These are phyloP conservation scores for Biscutella laevigata DNA, from an alignment of 441 rosid species.

Conservation along the genomic window DNA sequence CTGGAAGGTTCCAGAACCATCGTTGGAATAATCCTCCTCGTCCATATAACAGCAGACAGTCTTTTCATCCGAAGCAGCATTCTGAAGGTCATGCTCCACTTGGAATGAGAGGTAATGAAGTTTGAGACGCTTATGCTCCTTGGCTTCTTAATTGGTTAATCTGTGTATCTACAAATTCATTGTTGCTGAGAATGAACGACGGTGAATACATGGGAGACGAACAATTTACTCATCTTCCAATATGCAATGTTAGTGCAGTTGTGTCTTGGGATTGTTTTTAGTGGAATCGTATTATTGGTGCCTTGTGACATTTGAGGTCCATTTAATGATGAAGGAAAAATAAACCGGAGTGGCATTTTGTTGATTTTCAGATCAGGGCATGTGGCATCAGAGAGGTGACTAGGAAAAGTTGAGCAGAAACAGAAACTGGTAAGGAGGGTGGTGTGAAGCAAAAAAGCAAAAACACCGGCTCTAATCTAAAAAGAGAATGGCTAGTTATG, in stretches of 20 bases:
- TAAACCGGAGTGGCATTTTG: not conserved
- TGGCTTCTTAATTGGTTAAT: not conserved
- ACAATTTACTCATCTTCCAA: not conserved
- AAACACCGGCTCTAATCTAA: constrained; percentile 9
- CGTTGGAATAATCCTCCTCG: constrained; percentile 61
- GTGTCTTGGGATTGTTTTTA: no score
- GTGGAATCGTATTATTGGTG: not conserved
- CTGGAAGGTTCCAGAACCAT: constrained; percentile 46
- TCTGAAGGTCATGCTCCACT: constrained; percentile 52
- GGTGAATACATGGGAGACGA: not conserved
- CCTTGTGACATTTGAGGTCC: not conserved
- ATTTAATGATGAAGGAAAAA: not conserved
- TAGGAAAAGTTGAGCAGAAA: constrained; percentile 15
- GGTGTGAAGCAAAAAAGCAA: constrained; percentile 5
- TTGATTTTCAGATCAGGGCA: constrained; percentile 17
- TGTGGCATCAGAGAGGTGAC: constrained; percentile 27
- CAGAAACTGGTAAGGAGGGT: constrained; percentile 3
- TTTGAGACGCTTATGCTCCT: not conserved
- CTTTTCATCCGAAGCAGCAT: constrained; percentile 53
- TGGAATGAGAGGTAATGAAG: constrained; percentile 44
- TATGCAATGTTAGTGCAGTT: not conserved
- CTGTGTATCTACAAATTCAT: not conserved
- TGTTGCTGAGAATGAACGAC: not conserved
- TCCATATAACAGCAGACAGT: constrained; percentile 48
- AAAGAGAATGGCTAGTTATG: constrained; percentile 9